Percentiles rank a stretch among this genome's conserved stretches.
Evolutionary conservation across 2,329 filamentous ascomycete species (phyloP).

Genomic region (Penicillium verrucosum): DNA sequence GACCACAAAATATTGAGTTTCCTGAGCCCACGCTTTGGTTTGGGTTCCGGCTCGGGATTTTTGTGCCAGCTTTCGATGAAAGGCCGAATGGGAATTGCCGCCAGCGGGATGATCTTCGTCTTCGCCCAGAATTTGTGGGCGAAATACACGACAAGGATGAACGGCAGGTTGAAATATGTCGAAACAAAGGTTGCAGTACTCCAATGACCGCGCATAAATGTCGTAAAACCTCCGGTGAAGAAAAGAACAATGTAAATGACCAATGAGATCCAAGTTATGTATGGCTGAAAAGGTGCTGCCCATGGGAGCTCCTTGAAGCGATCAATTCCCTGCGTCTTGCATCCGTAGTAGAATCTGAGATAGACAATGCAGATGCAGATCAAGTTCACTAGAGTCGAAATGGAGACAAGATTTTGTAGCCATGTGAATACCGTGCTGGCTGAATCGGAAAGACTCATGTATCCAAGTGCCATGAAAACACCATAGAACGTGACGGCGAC

Average conservation of each 20-base stretch:
- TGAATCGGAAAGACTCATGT: slow-evolving; percentile 58
- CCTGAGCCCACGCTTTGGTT: slow-evolving; percentile 18
- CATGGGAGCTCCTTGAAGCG: slow-evolving; percentile 46
- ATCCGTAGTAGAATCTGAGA: slow-evolving; percentile 51
- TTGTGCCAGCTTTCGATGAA: slow-evolving; percentile 28
- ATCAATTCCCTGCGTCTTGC: slow-evolving; percentile 38
- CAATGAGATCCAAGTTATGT: slow-evolving; percentile 58
- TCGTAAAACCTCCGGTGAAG: slow-evolving; percentile 65
- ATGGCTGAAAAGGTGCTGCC: slow-evolving; percentile 53
- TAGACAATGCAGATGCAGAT: slow-evolving; percentile 55
- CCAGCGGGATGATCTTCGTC: slow-evolving; percentile 33
- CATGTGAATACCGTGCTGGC: slow-evolving; percentile 62
- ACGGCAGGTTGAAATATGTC: slow-evolving; percentile 58
- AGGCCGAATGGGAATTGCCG: slow-evolving; percentile 37
- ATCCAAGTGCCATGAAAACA: slow-evolving; percentile 58
- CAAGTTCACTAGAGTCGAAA: slow-evolving; percentile 52
- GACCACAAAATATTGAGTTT: slow-evolving; percentile 31
- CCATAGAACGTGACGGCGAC: slow-evolving; percentile 52
- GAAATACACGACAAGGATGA: slow-evolving; percentile 53
- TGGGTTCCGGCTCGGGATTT: slow-evolving; percentile 28
- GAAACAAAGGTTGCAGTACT: slow-evolving; percentile 60
- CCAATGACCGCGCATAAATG: slow-evolving; percentile 26
- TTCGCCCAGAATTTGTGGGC: slow-evolving; percentile 39
- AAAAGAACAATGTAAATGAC: slow-evolving; percentile 58
- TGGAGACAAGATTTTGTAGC: slow-evolving; percentile 59